A percentile compares a stretch with the other conserved stretches of the same genome.
Evolutionary conservation across 805 yeast genomes (phyloP).

Genomic region (Teunomyces pallodes): DNA sequence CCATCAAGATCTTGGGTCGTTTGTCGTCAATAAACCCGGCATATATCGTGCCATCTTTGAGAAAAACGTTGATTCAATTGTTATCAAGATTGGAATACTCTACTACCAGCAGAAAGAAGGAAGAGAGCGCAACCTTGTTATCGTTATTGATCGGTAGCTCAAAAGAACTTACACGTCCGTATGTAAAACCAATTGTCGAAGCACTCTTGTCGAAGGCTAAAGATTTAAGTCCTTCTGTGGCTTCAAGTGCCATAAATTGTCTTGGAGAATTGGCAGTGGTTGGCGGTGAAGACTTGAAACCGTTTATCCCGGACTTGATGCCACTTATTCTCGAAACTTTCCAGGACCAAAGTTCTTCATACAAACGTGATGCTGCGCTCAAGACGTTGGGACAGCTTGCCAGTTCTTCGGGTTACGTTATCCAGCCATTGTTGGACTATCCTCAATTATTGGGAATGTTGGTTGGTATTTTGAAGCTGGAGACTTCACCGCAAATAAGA

Average conservation of each 20-base stretch:
- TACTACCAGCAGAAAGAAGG: conserved; percentile 68
- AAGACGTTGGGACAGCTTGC: conserved; percentile 86
- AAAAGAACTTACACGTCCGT: conserved; percentile 81
- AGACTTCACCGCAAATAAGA: conserved; percentile 67
- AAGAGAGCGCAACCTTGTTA: conserved; percentile 78
- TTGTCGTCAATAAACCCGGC: conserved; percentile 89
- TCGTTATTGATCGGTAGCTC: conserved; percentile 75
- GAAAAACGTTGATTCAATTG: conserved; percentile 82
- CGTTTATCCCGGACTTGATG: conserved; percentile 75
- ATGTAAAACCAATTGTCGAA: conserved; percentile 86
- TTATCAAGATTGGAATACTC: conserved; percentile 84
- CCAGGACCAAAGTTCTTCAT: conserved; percentile 87
- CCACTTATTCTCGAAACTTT: conserved; percentile 83
- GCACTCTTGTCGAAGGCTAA: conserved; percentile 74
- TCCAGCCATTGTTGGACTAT: conserved; percentile 86
- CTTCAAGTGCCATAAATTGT: conserved; percentile 80
- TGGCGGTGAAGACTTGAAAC: conserved; percentile 80
- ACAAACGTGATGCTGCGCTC: conserved; percentile 86
- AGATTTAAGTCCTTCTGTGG: conserved; percentile 74
- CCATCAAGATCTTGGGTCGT: conserved; percentile 79
- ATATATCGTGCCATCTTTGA: conserved; percentile 86
- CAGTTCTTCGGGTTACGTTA: conserved; percentile 90
- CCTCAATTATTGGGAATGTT: conserved; percentile 84
- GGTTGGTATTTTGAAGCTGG: conserved; percentile 78
- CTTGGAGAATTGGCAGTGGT: conserved; percentile 87